Evolutionary conservation across 192 early-diverging fungal genomes (phyloP).

Genomic region (Thoreauomyces humboldtii): DNA sequence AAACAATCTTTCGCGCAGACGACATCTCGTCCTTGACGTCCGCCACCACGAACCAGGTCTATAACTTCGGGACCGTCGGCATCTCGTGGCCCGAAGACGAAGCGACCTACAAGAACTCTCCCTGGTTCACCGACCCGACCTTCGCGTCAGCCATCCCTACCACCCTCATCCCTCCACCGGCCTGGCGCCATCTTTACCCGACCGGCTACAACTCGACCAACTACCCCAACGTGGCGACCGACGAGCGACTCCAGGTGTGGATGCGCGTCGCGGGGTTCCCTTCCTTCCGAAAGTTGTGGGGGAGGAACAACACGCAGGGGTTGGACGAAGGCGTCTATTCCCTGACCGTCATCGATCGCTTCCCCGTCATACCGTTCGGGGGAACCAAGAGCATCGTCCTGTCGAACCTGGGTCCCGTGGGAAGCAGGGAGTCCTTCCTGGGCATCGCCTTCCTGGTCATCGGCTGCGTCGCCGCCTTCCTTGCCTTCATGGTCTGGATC

Average conservation of each 20-base stretch:
- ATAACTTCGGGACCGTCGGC: conserved; percentile 58
- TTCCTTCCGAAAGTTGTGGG: conserved; percentile 94
- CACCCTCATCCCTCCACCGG: conserved; percentile 75
- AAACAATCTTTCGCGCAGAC: background rate
- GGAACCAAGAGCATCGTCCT: conserved; percentile 85
- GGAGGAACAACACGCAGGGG: conserved; percentile 50
- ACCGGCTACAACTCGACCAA: conserved; percentile 54
- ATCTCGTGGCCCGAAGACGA: conserved; percentile 90
- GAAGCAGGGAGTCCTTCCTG: conserved; percentile 83
- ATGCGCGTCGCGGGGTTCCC: conserved; percentile 96
- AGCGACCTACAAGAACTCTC: conserved; percentile 56
- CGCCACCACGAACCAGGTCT: conserved; percentile 7
- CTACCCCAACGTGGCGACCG: conserved; percentile 58
- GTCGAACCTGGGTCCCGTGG: conserved; percentile 80
- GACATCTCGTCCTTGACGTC: background rate
- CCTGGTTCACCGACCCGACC: conserved; percentile 36
- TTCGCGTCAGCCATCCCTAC: conserved; percentile 40
- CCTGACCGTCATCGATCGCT: conserved; percentile 61
- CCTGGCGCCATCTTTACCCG: conserved; percentile 62
- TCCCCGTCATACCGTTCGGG: conserved; percentile 68
- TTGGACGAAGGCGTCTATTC: conserved; percentile 71
- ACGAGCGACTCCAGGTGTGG: conserved; percentile 96
- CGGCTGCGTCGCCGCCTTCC: conserved; percentile 43
- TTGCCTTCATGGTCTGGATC: conserved; percentile 18
- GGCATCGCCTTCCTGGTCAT: conserved; percentile 84